Evolutionary conservation across 2,329 filamentous ascomycete species (phyloP), one percentile per base, ranked within the genome.

Genomic region (Colletotrichum coccodes): DNA sequence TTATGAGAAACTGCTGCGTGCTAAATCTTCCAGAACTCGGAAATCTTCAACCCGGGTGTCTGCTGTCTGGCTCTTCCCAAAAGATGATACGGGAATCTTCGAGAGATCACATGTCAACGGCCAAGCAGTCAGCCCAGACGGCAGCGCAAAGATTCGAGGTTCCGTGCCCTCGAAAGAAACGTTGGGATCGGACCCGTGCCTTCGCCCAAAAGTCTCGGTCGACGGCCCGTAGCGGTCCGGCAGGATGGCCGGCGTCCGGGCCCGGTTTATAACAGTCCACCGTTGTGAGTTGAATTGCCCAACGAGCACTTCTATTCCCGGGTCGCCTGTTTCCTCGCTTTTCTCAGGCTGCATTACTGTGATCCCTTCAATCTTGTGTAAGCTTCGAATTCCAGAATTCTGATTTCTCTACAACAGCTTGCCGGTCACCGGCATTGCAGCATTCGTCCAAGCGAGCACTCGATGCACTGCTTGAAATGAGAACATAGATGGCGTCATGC

Each of bases 281-380:
- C n/a, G 14, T 14, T n/a, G n/a, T n/a, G n/a, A n/a, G n/a, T n/a
- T n/a, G 1, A 38, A 14, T 38, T 38, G 12, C 36, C 9, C 36
- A 9, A 38, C n/a, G n/a, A 36, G 14, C 6, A 9, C 32, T 40
- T 57, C 23, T 44, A 42, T 21, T 32, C 9, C 54, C 21, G n/a
- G 16, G 3, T 26, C 8, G 38, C 26, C 28, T 21, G 23, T 40
- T 57, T n/a, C n/a, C n/a, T n/a, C n/a, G n/a, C n/a, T 28, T 30
- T 52, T 21, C 30, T 9, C 32, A 23, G 11, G n/a, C 16, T n/a
- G 47, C 47, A 61, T 54, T n/a, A 16, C n/a, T 11, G n/a, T 7
- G 44, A 28, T 11, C 50, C 52, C 52, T 58, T 21, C 42, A 62
- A 62, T 56, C 36, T 62, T 30, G 26, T 28, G 36, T 12, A 53